Percentiles rank a stretch among this genome's conserved stretches.
Conservation (phyloP, 2,329 filamentous ascomycete genomes). For the Ambrosiella cleistominuta region DNA sequence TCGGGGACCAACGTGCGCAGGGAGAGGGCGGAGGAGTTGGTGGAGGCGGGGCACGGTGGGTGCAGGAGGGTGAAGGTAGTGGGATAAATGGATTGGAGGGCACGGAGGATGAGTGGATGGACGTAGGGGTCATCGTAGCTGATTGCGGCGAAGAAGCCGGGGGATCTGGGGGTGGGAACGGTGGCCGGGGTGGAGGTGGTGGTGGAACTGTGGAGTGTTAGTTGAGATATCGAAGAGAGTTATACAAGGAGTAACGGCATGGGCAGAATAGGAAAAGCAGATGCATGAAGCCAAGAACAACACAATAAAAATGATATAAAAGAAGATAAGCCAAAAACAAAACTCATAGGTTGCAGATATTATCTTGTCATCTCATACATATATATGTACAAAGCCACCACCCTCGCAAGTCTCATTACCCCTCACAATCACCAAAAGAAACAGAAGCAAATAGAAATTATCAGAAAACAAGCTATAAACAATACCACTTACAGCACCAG, state of each 20-base stretch:
- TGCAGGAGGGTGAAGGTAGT: slow-evolving; percentile 34
- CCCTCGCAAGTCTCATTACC: background rate
- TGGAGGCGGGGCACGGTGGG: slow-evolving; percentile 1
- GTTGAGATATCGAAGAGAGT: background rate
- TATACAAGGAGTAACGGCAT: background rate
- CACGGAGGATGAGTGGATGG: slow-evolving; percentile 62
- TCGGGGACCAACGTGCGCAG: slow-evolving; percentile 22
- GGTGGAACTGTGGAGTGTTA: background rate
- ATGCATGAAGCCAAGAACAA: slow-evolving; percentile 2
- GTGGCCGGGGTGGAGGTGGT: background rate
- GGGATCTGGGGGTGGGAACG: background rate
- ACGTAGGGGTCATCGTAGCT: slow-evolving; percentile 74
- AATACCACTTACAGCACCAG: slow-evolving; percentile 59
- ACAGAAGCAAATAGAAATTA: slow-evolving; percentile 13
- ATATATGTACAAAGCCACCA: background rate
- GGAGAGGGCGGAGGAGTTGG: slow-evolving; percentile 19
- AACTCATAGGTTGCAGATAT: background rate
- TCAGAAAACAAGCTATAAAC: background rate
- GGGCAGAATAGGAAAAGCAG: background rate
- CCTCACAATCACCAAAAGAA: background rate
- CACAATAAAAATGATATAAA: slow-evolving; percentile 4
- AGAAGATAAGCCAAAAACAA: slow-evolving; percentile 3
- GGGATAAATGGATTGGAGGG: slow-evolving; percentile 48
- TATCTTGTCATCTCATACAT: background rate
- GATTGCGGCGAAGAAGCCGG: slow-evolving; percentile 7